phyloP scores from a whole-genome alignment of 352 stramenopile genomes.

The Globisporangium carolinianum region DNA sequence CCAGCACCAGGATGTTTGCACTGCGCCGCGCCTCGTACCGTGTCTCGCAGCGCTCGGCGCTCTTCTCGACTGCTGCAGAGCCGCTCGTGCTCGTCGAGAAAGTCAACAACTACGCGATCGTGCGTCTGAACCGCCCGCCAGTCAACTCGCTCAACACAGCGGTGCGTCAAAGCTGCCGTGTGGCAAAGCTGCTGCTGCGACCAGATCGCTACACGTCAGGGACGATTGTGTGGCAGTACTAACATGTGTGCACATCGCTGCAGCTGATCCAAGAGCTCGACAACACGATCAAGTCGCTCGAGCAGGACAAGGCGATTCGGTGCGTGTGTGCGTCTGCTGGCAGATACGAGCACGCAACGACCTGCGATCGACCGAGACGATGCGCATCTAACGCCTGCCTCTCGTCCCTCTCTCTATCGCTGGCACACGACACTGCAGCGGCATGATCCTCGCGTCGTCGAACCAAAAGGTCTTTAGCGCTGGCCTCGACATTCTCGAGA shows the following conservation, averaged over 20 bases:
- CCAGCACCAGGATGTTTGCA: conserved; percentile 11
- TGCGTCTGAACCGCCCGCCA: conserved; percentile 71
- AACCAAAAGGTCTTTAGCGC: conserved; percentile 87
- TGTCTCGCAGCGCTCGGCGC: conserved; percentile 8
- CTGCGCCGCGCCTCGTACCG: conserved; percentile 8
- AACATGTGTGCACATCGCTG: background rate
- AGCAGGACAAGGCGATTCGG: conserved; percentile 70
- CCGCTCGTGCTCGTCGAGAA: conserved; percentile 71
- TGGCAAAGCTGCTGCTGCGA: no score
- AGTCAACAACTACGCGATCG: conserved; percentile 62
- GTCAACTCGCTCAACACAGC: conserved; percentile 79
- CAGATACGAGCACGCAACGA: no score
- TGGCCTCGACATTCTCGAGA: conserved; percentile 90
- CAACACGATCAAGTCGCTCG: conserved; percentile 59
- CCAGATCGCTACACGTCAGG: no score
- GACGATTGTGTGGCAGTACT: background rate
- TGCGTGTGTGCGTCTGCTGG: conserved; percentile 13
- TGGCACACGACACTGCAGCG: conserved; percentile 23
- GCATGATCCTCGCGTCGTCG: conserved; percentile 70
- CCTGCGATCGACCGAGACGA: no score
- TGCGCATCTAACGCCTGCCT: no score
- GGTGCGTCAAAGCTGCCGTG: conserved; percentile 16
- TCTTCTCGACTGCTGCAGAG: conserved; percentile 27
- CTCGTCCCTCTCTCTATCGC: background rate
- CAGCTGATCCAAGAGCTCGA: conserved; percentile 68